Percentiles rank a stretch among this genome's conserved stretches.
Conservation (phyloP, 495 filamentous ascomycete species). For the Daldinia grandis region DNA sequence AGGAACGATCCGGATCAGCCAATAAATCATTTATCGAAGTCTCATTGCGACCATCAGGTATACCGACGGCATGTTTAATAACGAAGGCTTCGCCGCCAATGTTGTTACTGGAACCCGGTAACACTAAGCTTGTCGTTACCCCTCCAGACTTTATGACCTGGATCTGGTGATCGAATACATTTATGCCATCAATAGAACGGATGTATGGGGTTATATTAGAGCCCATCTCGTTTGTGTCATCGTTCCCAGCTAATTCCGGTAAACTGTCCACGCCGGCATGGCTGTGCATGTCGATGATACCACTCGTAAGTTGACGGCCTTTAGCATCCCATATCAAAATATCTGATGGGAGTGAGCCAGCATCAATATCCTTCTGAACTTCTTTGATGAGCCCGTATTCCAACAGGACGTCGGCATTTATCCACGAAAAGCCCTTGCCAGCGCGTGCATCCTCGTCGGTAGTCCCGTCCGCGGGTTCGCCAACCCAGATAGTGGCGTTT, state of each 20-base stretch:
- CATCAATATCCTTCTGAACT: constrained; percentile 49
- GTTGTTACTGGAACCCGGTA: constrained; percentile 71
- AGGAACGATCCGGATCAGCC: constrained; percentile 58
- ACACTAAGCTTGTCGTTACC: constrained; percentile 71
- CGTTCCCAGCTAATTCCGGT: constrained; percentile 52
- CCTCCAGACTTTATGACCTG: constrained; percentile 72
- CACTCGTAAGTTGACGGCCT: constrained; percentile 67
- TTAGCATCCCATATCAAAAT: constrained; percentile 59
- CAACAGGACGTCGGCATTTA: constrained; percentile 55
- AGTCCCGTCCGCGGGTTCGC: constrained; percentile 55
- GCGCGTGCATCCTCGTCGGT: constrained; percentile 52
- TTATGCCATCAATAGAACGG: constrained; percentile 64
- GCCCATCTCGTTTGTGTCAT: constrained; percentile 63
- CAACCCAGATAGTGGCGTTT: constrained; percentile 64
- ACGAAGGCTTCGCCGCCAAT: constrained; percentile 72
- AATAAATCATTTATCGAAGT: constrained; percentile 58
- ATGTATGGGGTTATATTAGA: constrained; percentile 65
- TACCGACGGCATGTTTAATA: constrained; percentile 66
- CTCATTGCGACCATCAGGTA: constrained; percentile 59
- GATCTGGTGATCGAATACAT: constrained; percentile 60
- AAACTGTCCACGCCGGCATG: constrained; percentile 61
- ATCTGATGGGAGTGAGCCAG: constrained; percentile 44
- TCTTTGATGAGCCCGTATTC: constrained; percentile 59
- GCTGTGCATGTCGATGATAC: constrained; percentile 74
- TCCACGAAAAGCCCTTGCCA: constrained; percentile 57